A percentile compares a stretch with the other conserved stretches of the same genome.
Evolutionary conservation across 129 eudicot species (phyloP).

Genomic region (Solidago caesia): DNA sequence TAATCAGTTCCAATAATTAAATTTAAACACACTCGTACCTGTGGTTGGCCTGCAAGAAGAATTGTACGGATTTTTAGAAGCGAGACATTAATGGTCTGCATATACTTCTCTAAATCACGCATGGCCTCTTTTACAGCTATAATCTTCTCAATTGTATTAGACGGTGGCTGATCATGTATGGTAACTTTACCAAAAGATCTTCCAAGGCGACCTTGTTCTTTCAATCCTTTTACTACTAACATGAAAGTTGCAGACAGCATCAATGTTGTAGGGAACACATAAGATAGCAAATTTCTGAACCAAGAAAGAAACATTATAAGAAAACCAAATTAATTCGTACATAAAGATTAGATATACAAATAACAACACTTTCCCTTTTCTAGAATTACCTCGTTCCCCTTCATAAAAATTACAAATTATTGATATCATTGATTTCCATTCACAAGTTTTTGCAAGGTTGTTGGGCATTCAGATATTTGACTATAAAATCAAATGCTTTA

Average conservation of each 20-base stretch:
- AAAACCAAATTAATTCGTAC: background rate
- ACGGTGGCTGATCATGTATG: conserved; percentile 77
- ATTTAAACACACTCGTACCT: conserved; percentile 34
- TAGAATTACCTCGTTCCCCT: background rate
- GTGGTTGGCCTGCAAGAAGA: conserved; percentile 85
- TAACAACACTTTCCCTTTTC: background rate
- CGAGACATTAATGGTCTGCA: conserved; percentile 64
- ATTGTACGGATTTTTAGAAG: conserved; percentile 73
- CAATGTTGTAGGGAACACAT: conserved; percentile 53
- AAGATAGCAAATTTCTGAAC: conserved; percentile 65
- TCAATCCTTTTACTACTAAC: conserved; percentile 73
- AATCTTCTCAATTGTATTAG: conserved; percentile 81
- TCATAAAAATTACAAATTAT: background rate
- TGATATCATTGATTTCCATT: background rate
- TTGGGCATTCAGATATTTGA: background rate
- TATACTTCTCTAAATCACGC: conserved; percentile 67
- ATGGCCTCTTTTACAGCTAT: conserved; percentile 81
- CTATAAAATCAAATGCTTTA: no score
- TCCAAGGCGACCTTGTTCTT: conserved; percentile 85
- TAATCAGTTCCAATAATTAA: background rate
- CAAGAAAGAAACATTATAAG: background rate
- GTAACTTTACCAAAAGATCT: conserved; percentile 76
- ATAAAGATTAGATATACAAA: background rate
- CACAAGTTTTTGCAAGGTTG: background rate
- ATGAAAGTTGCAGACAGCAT: conserved; percentile 57